These are phyloP conservation scores for Turritis glabra DNA, from an alignment of 345 rosid species.

Conservation along the genomic window DNA sequence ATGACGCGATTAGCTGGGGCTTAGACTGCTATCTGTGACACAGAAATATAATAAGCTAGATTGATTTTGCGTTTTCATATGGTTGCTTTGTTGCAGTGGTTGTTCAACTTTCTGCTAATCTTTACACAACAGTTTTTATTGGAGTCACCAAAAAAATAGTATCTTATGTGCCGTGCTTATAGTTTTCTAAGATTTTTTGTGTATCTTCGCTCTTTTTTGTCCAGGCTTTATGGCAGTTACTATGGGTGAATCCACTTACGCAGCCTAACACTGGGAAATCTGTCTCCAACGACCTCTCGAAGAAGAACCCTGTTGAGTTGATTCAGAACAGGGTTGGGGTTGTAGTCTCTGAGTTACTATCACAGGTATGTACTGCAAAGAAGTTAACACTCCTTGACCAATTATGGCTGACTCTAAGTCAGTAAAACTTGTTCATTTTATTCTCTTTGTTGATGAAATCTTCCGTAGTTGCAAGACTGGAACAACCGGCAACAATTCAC, in stretches of 20 bases:
- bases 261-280: conserved; percentile 55
- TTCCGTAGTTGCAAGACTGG: conserved; percentile 93
- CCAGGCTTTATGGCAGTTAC: conserved; percentile 96
- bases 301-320: conserved; percentile 58
- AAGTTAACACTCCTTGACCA: conserved; percentile 1
- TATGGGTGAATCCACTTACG: conserved; percentile 74
- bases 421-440: conserved; percentile 14
- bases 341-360: conserved; percentile 85
- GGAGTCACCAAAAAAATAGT: background rate
- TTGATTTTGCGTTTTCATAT: conserved; percentile 9
- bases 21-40: conserved; percentile 12
- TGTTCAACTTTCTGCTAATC: conserved; percentile 4
- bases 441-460: conserved; percentile 29
- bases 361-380: conserved; percentile 63
- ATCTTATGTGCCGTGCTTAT: background rate
- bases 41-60: background rate
- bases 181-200: background rate
- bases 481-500: conserved; percentile 81
- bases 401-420: conserved; percentile 3
- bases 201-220: background rate
- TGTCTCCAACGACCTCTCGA: conserved; percentile 40
- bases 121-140: background rate
- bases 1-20: background rate
- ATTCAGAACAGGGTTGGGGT: conserved; percentile 69
- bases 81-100: conserved; percentile 15